These are phyloP conservation scores for Pseudonitzschia multistriata DNA, from an alignment of 108 stramenopile genomes.

Conservation along the genomic window DNA sequence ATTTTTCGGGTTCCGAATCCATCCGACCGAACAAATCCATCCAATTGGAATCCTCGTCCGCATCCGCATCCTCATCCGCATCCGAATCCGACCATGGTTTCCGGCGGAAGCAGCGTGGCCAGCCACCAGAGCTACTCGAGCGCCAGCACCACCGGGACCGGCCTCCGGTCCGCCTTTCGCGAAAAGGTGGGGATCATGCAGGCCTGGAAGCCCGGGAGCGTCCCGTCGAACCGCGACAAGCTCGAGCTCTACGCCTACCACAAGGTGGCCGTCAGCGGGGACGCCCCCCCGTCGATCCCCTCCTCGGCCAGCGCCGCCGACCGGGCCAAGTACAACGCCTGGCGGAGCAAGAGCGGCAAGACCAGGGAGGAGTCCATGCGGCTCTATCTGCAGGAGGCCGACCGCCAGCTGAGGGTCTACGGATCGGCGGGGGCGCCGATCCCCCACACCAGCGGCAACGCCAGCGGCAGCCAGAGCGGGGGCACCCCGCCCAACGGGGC, in stretches of 20 bases:
- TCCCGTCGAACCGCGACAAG: conserved; percentile 83
- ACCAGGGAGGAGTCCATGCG: conserved; percentile 68
- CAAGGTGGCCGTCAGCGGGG: conserved; percentile 80
- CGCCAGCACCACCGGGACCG: background rate
- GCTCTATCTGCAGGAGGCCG: conserved; percentile 71
- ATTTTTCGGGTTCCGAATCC: too few species aligned
- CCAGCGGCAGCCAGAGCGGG: background rate
- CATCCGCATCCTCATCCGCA: background rate
- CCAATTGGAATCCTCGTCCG: background rate
- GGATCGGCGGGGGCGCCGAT: conserved; percentile 48
- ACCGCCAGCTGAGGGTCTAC: conserved; percentile 78
- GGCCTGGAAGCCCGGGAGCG: conserved; percentile 74
- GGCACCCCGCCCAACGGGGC: background rate
- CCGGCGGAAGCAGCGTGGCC: background rate
- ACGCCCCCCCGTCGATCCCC: conserved; percentile 56
- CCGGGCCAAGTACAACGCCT: conserved; percentile 78
- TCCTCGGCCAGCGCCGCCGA: conserved; percentile 51
- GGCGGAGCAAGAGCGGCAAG: conserved; percentile 66
- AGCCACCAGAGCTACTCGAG: background rate
- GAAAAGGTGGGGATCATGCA: conserved; percentile 73
- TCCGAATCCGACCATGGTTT: background rate
- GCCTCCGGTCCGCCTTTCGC: conserved; percentile 49
- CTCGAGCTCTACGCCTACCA: conserved; percentile 90
- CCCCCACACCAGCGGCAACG: conserved; percentile 13
- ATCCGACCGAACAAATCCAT: too few species aligned